Percentiles rank a stretch among this genome's conserved stretches.
phyloP scores from a whole-genome alignment of 2,329 filamentous ascomycete genomes.

The Colletotrichum theobromicola region DNA sequence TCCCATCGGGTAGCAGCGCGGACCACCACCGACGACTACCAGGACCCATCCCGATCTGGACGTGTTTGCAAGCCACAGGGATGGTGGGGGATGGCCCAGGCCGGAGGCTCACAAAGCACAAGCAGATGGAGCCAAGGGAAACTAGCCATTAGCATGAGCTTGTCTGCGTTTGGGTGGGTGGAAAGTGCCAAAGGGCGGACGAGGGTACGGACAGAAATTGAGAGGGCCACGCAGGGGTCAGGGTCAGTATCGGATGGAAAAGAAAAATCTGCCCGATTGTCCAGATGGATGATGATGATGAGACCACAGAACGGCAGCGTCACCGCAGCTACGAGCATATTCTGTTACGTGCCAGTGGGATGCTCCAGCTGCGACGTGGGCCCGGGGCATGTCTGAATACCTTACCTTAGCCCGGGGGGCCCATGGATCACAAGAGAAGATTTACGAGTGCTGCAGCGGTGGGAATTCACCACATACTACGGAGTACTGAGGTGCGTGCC shows the following conservation, averaged over 20 bases:
- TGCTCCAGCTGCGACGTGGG: neutral
- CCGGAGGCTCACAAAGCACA: neutral
- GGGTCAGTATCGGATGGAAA: neutral
- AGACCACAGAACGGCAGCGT: neutral
- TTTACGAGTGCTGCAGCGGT: neutral
- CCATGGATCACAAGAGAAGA: neutral
- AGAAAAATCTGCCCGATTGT: neutral
- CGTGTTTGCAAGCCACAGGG: slow-evolving; percentile 6
- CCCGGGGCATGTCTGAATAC: neutral
- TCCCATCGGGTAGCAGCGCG: neutral
- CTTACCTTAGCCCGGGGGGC: neutral
- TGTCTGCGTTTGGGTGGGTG: slow-evolving; percentile 3
- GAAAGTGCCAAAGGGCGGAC: neutral
- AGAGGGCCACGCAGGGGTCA: neutral
- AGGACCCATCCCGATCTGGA: slow-evolving; percentile 1
- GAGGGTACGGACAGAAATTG: neutral
- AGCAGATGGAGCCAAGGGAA: neutral
- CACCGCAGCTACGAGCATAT: neutral
- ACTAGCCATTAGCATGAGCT: slow-evolving; percentile 2
- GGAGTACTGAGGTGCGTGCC: no score
- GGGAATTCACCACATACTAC: neutral
- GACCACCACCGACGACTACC: neutral
- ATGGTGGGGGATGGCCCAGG: neutral
- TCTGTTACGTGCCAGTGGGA: neutral
- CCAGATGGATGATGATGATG: neutral